phyloP scores from a whole-genome alignment of 768 basidiomycete species.

The Kwoniella newhampshirensis region DNA sequence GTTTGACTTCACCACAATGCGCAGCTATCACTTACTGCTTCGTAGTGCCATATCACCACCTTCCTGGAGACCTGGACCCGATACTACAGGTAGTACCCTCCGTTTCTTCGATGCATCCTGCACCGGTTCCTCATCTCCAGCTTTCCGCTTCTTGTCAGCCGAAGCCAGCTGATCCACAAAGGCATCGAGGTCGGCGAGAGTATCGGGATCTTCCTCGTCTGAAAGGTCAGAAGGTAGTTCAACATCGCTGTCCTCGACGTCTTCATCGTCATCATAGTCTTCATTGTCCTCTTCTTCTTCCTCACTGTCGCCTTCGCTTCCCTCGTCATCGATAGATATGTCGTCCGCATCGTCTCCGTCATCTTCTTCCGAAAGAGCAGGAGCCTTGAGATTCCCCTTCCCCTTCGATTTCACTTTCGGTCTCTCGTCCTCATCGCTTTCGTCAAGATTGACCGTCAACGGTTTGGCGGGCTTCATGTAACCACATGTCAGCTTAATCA shows the following conservation, averaged over 20 bases:
- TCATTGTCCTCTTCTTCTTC: slow-evolving; percentile 30
- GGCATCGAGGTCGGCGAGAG: slow-evolving; percentile 67
- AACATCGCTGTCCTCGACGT: slow-evolving; percentile 55
- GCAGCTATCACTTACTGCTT: slow-evolving; percentile 32
- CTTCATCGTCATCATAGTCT: slow-evolving; percentile 56
- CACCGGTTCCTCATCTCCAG: slow-evolving; percentile 58
- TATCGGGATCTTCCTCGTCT: slow-evolving; percentile 44
- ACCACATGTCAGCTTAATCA: not conserved
- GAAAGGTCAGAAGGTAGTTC: slow-evolving; percentile 46
- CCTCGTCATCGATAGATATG: slow-evolving; percentile 14
- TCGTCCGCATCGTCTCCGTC: slow-evolving; percentile 27
- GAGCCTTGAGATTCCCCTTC: slow-evolving; percentile 40
- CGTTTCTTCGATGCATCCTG: slow-evolving; percentile 57
- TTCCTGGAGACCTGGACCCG: slow-evolving; percentile 58
- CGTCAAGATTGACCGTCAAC: slow-evolving; percentile 55
- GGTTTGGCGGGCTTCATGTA: slow-evolving; percentile 38
- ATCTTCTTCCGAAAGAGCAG: slow-evolving; percentile 14
- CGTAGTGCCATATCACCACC: slow-evolving; percentile 71
- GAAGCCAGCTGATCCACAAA: slow-evolving; percentile 71
- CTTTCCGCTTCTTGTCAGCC: slow-evolving; percentile 68
- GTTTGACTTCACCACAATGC: too few relatives aligned
- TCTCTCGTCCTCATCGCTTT: slow-evolving; percentile 59
- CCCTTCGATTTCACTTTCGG: slow-evolving; percentile 45
- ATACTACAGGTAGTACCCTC: slow-evolving; percentile 68
- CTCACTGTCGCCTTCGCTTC: slow-evolving; percentile 31